Evolutionary conservation across 2,329 filamentous ascomycete species (phyloP).

Genomic region (Aspergillus arachidicola): DNA sequence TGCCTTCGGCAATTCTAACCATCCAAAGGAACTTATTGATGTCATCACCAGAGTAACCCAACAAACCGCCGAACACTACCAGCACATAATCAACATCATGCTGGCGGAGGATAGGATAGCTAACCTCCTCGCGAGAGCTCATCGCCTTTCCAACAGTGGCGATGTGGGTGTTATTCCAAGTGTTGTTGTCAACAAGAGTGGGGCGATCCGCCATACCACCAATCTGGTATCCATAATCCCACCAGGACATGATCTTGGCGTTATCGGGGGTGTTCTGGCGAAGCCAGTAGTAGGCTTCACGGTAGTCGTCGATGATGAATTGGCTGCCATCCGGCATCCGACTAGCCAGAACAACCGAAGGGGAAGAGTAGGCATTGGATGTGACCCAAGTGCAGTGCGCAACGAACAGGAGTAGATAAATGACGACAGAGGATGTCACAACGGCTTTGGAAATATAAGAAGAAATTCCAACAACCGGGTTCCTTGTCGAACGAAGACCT

Average conservation of each 20-base stretch:
- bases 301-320: conserved; percentile 98
- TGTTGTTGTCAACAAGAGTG: conserved; percentile 98
- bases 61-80: conserved; percentile 90
- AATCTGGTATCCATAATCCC: conserved; percentile 99
- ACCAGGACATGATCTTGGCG: conserved; percentile 99
- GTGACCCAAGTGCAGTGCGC: conserved; percentile 99
- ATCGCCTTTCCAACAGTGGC: conserved; percentile 98
- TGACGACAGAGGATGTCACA: conserved; percentile 70
- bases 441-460: conserved; percentile 74
- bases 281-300: conserved; percentile 99
- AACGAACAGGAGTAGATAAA: conserved; percentile 91
- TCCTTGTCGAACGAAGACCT: conserved; percentile 67
- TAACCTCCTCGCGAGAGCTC: conserved; percentile 96
- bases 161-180: conserved; percentile 99
- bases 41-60: conserved; percentile 97
- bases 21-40: conserved; percentile 99
- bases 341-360: conserved; percentile 93
- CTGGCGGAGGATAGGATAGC: conserved; percentile 96
- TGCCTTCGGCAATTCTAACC: conserved; percentile 97
- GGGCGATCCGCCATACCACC: conserved; percentile 98
- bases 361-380: conserved; percentile 97
- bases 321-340: conserved; percentile 90
- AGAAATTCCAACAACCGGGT: conserved; percentile 82
- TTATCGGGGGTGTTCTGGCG: conserved; percentile 94
- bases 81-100: conserved; percentile 99